Conservation (phyloP, 345 rosid genomes). For the Sonneratia caseolaris region DNA sequence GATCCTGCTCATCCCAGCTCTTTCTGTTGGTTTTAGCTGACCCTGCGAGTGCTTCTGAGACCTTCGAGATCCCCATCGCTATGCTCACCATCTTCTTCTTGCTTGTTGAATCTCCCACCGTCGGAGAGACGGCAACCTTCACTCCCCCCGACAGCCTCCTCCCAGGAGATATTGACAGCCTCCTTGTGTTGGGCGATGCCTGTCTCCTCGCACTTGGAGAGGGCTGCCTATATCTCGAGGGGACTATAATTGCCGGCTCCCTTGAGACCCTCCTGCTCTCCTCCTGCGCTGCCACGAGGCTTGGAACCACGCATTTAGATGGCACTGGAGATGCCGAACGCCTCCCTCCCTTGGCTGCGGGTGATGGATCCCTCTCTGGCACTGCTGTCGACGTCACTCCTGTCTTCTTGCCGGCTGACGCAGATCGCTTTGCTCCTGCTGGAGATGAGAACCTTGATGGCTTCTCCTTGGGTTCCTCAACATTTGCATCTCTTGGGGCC, state of each 20-base stretch:
- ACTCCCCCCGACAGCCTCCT: constrained; percentile 65
- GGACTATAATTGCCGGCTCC: constrained; percentile 83
- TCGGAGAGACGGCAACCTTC: constrained; percentile 44
- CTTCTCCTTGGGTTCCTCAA: constrained; percentile 22
- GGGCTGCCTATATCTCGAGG: constrained; percentile 86
- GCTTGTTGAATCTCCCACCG: constrained; percentile 52
- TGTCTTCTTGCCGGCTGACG: constrained; percentile 40
- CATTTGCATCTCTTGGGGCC: constrained; percentile 13
- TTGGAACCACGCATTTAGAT: constrained; percentile 85
- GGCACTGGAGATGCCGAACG: constrained; percentile 89
- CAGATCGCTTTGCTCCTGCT: constrained; percentile 48
- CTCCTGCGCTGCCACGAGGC: constrained; percentile 62
- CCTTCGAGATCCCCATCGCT: constrained; percentile 59
- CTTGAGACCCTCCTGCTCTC: constrained; percentile 57
- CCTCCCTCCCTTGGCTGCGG: constrained; percentile 49
- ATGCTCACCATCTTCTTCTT: constrained; percentile 74
- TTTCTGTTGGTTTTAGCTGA: constrained; percentile 41
- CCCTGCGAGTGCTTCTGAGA: constrained; percentile 53
- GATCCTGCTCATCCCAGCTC: constrained; percentile 56
- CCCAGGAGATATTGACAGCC: constrained; percentile 73
- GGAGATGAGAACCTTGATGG: constrained; percentile 80
- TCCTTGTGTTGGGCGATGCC: constrained; percentile 58
- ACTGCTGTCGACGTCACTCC: neutral
- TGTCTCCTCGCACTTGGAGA: constrained; percentile 75
- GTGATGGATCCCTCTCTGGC: constrained; percentile 66